Evolutionary conservation across 1,284 basidiomycete species (phyloP).

Genomic region (Ustilago shanxiensis): DNA sequence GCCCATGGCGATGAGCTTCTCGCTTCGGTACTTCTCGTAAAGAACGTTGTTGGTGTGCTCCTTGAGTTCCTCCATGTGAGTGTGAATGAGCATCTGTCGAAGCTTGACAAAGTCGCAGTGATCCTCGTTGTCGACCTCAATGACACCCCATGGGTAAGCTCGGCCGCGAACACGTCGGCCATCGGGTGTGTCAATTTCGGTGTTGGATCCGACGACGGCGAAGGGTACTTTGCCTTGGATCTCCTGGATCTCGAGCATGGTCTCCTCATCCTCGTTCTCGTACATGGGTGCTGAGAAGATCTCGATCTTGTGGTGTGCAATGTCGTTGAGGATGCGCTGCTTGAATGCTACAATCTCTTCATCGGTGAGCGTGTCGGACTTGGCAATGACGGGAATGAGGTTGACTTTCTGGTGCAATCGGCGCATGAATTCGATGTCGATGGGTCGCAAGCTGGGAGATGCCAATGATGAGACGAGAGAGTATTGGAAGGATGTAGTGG

Average conservation of each 20-base stretch:
- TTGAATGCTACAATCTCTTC: conserved; percentile 66
- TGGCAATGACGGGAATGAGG: conserved; percentile 69
- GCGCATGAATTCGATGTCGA: conserved; percentile 70
- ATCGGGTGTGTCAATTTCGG: conserved; percentile 67
- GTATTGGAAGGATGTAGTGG: not conserved
- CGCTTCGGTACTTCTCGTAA: conserved; percentile 68
- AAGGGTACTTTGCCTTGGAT: conserved; percentile 68
- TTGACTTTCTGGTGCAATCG: conserved; percentile 68
- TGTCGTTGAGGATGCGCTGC: conserved; percentile 67
- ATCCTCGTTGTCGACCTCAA: conserved; percentile 69
- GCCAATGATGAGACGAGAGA: not conserved
- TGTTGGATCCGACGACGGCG: conserved; percentile 67
- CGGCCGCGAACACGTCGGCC: conserved; percentile 67
- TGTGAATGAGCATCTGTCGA: conserved; percentile 70
- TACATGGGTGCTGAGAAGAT: conserved; percentile 67
- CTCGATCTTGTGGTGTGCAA: conserved; percentile 68
- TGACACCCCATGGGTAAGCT: conserved; percentile 69
- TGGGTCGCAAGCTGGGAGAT: conserved; percentile 57
- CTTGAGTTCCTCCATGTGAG: conserved; percentile 70
- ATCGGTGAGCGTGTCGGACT: conserved; percentile 68
- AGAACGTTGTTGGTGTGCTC: conserved; percentile 67
- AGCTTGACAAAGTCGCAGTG: conserved; percentile 70
- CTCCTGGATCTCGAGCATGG: conserved; percentile 67
- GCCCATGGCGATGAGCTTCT: conserved; percentile 66
- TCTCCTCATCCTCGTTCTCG: conserved; percentile 68